phyloP scores from a whole-genome alignment of 768 basidiomycete species.

The Xerocomellus chrysenteron region DNA sequence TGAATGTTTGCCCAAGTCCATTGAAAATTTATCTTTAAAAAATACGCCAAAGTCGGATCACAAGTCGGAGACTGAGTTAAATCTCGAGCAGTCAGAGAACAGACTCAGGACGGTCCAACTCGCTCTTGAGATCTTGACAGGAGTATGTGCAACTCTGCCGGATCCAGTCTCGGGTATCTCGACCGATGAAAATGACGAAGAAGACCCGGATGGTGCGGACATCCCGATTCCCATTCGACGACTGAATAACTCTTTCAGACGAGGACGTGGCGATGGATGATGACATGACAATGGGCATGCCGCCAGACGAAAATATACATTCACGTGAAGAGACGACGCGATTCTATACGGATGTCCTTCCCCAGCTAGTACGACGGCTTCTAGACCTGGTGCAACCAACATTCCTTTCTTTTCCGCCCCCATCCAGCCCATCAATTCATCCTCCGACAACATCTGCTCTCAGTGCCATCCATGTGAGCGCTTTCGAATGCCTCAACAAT shows the following conservation, averaged over 20 bases:
- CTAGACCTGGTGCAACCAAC: conserved; percentile 73
- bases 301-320: conserved; percentile 21
- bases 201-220: conserved; percentile 37
- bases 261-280: conserved; percentile 42
- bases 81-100: conserved; percentile 72
- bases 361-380: conserved; percentile 65
- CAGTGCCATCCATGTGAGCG: conserved; percentile 78
- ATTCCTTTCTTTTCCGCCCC: conserved; percentile 77
- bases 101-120: conserved; percentile 73
- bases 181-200: conserved; percentile 34
- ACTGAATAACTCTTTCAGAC: conserved; percentile 40
- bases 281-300: conserved; percentile 24
- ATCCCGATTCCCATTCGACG: conserved; percentile 8
- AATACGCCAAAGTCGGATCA: conserved; percentile 76
- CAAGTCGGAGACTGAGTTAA: conserved; percentile 62
- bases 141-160: conserved; percentile 83
- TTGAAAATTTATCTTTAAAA: conserved; percentile 60
- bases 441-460: conserved; percentile 88
- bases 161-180: conserved; percentile 55
- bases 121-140: conserved; percentile 86
- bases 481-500: conserved; percentile 89
- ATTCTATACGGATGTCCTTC: conserved; percentile 39
- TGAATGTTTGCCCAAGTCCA: conserved; percentile 35
- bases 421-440: conserved; percentile 65
- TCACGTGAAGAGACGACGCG: conserved; percentile 30